These are phyloP conservation scores for Penicillium atrosanguineum DNA, from an alignment of 495 filamentous ascomycete genomes.

Conservation along the genomic window DNA sequence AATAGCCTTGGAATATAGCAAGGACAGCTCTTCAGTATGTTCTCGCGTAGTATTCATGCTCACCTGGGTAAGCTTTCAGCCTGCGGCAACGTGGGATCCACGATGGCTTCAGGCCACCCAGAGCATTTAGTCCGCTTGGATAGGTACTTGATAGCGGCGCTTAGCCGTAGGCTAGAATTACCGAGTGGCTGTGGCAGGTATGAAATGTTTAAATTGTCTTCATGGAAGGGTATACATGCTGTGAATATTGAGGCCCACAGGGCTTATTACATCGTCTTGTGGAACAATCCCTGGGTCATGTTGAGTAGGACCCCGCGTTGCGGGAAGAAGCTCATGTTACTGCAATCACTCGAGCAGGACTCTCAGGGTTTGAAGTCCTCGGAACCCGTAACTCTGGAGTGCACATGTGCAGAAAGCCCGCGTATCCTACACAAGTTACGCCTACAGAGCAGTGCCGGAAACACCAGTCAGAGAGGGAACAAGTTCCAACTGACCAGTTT, in stretches of 20 bases:
- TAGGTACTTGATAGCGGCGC: not conserved
- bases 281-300: no score
- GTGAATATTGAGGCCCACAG: no score
- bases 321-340: not conserved
- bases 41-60: not conserved
- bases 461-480: not conserved
- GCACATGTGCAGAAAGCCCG: not conserved
- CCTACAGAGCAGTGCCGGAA: not conserved
- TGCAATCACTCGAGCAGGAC: not conserved
- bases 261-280: no score
- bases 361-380: not conserved
- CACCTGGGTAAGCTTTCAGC: not conserved
- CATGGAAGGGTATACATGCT: no score
- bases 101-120: not conserved
- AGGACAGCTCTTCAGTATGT: not conserved
- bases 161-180: not conserved
- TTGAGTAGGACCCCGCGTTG: not conserved
- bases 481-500: not conserved
- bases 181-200: no score
- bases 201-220: not conserved
- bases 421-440: not conserved
- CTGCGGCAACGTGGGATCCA: not conserved
- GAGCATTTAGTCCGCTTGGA: not conserved
- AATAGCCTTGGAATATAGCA: not conserved
- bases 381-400: no score